phyloP scores from a whole-genome alignment of 148 eudicot genomes.

The Diospyros kaki region DNA sequence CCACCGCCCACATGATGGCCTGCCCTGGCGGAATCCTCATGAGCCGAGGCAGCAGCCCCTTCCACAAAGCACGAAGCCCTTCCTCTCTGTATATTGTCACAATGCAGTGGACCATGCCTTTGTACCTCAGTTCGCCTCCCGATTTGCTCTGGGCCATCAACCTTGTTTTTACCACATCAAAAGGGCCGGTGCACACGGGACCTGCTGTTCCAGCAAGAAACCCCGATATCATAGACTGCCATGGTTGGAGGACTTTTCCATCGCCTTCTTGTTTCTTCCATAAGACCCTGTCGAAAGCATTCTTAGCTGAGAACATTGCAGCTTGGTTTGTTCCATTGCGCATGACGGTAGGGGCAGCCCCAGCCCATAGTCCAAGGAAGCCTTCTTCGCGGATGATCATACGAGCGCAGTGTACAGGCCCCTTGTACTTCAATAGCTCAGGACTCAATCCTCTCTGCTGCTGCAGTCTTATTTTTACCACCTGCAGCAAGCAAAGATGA shows the following conservation, averaged over 20 bases:
- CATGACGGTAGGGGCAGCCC: constrained; percentile 95
- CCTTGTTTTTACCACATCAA: constrained; percentile 95
- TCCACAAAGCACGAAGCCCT: constrained; percentile 85
- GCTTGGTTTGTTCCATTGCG: constrained; percentile 98
- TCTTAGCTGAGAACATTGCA: constrained; percentile 90
- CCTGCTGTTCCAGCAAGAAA: constrained; percentile 97
- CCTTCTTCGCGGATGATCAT: constrained; percentile 87
- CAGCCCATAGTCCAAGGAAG: constrained; percentile 82
- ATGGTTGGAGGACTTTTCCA: constrained; percentile 67
- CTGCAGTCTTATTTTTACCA: constrained; percentile 86
- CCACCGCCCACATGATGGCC: constrained; percentile 97
- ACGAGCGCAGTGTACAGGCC: constrained; percentile 88
- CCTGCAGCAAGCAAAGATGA: constrained; percentile 40
- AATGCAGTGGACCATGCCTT: constrained; percentile 86
- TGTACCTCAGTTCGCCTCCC: constrained; percentile 62
- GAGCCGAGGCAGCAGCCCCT: constrained; percentile 79
- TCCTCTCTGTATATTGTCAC: constrained; percentile 70
- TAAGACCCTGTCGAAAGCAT: constrained; percentile 56
- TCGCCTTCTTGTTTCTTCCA: constrained; percentile 95
- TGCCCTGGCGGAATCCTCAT: constrained; percentile 99
- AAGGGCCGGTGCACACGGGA: constrained; percentile 90
- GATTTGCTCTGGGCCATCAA: constrained; percentile 83
- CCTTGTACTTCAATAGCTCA: constrained; percentile 76
- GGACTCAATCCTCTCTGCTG: constrained; percentile 84
- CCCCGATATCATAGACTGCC: constrained; percentile 98